Base-by-base conservation (phyloP, 345 rosid species). In the Brassica juncea region DNA sequence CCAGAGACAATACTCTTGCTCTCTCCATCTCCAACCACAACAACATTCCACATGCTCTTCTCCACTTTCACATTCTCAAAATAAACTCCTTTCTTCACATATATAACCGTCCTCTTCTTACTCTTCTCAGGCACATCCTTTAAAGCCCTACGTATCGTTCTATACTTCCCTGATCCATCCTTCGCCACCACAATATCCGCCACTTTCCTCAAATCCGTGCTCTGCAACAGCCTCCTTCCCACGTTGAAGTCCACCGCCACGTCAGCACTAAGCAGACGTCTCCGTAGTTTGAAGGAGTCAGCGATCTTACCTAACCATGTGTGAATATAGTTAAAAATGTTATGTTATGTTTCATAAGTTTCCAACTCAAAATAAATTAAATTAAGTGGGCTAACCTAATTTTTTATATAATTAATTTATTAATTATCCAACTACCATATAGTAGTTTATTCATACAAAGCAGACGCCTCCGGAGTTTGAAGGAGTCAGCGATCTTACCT, bases 31-130 rank as follows among this genome's bases (percentile, higher is more conserved):
- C 97, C 98, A 0, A 92, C 80, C 55, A 92, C 77, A 8, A 84
- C 74, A 16, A 94, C 93, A 63, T 94, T 94, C 92, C 92, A 89
- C 81, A 78, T 89, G 0, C 28, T 27, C 86, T 94, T 94, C 89
- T 88, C 97, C 2, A 94, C 81, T 3, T 73, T 77, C 10, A 92
- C 96, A 70, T 90, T 88, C 83, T 90, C 97, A 4, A 37, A 31
- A 73, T 94, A 94, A 68, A 81, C 57, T 5, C 96, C 98, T 37
- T 80, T 86, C 89, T 94, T 94, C 75, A 94, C 94, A 62, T 92
- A 90, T 42, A 92, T 94, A 12, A 92, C 72, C 14, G 76, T 84
- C 74, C 89, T 86, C 63, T 83, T 86, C 11, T 82, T 65, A 83
- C 89, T 90, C 52, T 88, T 86, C 27, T 87, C 86, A 0, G 92